Evolutionary conservation across 768 basidiomycete genomes (phyloP), one percentile per base, ranked within the genome.

Genomic region (Amanita rimosa): DNA sequence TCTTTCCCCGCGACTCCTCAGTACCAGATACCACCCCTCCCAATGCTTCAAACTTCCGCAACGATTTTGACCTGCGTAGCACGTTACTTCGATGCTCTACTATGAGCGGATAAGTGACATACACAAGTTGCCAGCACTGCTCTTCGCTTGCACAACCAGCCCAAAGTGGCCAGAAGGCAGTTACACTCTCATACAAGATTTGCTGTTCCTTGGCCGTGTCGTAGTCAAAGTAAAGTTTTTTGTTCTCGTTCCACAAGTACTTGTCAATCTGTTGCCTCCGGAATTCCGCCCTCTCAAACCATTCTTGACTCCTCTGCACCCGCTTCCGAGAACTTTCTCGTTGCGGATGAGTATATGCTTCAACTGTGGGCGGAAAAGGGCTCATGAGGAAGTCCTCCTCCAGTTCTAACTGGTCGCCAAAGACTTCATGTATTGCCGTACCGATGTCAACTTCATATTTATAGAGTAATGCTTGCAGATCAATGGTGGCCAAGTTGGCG

Each of bases 381-480:
- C 89, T 78, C 42, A 99, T 71, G 2, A 79, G 71, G 63, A 97
- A 99, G 51, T 94, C 90, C 57, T 97, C 91, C 46, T 93, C 91
- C 47, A 99, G 65, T 46, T 94, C 87, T 46, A 99, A 70, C 63
- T 88, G 79, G 61, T 94, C 93, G 57, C 87, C 88, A 57, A 98
- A 98, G 52, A 96, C 83, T 62, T 96, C 92, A 50, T 84, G 79
- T 60, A 99, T 97, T 21, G 93, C 92, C 8, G 91, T 94, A n/a
- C 91, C 96, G 52, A 99, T 98, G 61, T 99, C 95, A 52, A 92
- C 78, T 64, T 99, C 95, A 57, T 97, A 98, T 74, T 99, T 99
- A 79, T 95, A 99, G 40, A 99, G 70, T 60, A 99, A 72, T 42
- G 93, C 80, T 69, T 97, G 94, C 55, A 99, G 70, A 63, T 99